phyloP scores from a whole-genome alignment of 2,329 filamentous ascomycete species.

The Gaeumannomyces tritici region DNA sequence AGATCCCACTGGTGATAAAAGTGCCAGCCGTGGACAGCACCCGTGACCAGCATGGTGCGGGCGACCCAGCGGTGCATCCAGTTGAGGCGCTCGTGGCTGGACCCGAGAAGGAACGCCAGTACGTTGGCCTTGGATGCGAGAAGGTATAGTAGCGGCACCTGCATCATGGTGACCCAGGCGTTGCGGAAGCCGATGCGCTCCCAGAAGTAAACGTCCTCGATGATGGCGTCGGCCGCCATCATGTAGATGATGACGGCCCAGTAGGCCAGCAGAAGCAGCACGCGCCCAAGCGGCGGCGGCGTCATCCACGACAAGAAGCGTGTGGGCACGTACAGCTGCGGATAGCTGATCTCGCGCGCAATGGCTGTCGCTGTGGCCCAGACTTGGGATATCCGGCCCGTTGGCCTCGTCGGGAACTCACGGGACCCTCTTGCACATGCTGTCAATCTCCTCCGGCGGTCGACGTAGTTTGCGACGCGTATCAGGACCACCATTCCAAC shows the following conservation, averaged over 20 bases:
- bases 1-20: constrained; percentile 57
- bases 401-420: constrained; percentile 42
- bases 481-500: constrained; percentile 30
- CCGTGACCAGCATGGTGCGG: constrained; percentile 58
- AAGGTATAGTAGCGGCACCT: constrained; percentile 55
- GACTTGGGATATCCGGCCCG: constrained; percentile 31
- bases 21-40: constrained; percentile 60
- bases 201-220: constrained; percentile 46
- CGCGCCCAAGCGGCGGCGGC: constrained; percentile 47
- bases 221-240: constrained; percentile 38
- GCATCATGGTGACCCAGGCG: constrained; percentile 55
- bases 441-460: constrained; percentile 33
- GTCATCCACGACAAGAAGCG: constrained; percentile 43
- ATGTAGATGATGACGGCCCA: constrained; percentile 51
- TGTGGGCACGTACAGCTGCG: constrained; percentile 39
- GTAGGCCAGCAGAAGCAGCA: constrained; percentile 43
- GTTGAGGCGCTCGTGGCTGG: constrained; percentile 60
- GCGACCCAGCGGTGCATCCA: constrained; percentile 68
- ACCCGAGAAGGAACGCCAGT: constrained; percentile 51
- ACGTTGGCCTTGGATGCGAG: constrained; percentile 50
- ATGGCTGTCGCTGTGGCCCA: constrained; percentile 53
- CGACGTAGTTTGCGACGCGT: constrained; percentile 32
- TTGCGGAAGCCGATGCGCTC: constrained; percentile 60
- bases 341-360: constrained; percentile 44
- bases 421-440: constrained; percentile 31